Conservation (phyloP, 129 eudicot species). For the Centaurea solstitialis region DNA sequence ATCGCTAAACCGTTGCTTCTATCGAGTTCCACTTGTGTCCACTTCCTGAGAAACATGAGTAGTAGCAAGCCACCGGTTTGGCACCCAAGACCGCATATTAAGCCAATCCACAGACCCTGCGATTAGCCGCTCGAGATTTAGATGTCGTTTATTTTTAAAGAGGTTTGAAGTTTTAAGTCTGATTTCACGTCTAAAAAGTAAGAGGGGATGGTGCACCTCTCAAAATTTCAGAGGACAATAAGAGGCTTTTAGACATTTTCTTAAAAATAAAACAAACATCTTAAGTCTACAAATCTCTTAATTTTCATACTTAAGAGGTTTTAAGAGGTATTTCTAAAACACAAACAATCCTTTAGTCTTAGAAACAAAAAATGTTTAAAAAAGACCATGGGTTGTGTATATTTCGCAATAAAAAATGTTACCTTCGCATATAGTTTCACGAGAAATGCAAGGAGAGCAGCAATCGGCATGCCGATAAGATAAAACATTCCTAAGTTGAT, state of each 20-base stretch:
- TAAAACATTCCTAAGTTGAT: conserved; percentile 63
- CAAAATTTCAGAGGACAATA: too few species aligned
- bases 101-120: conserved; percentile 32
- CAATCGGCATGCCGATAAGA: conserved; percentile 64
- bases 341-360: background rate
- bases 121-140: too few species aligned
- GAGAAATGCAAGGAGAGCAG: conserved; percentile 58
- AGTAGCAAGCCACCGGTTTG: conserved; percentile 54
- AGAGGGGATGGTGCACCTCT: too few species aligned
- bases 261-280: too few species aligned
- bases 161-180: too few species aligned
- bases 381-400: background rate
- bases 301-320: too few species aligned
- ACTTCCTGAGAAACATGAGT: conserved; percentile 43
- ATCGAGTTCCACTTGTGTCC: conserved; percentile 51
- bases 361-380: background rate
- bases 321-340: too few species aligned
- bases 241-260: too few species aligned
- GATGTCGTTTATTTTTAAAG: too few species aligned
- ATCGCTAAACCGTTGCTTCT: background rate
- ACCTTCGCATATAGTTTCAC: conserved; percentile 69
- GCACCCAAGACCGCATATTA: conserved; percentile 61
- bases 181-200: too few species aligned
- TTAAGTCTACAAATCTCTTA: too few species aligned
- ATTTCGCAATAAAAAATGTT: background rate